Conservation (phyloP, 148 eudicot genomes). For the Amaranthus palmeri region DNA sequence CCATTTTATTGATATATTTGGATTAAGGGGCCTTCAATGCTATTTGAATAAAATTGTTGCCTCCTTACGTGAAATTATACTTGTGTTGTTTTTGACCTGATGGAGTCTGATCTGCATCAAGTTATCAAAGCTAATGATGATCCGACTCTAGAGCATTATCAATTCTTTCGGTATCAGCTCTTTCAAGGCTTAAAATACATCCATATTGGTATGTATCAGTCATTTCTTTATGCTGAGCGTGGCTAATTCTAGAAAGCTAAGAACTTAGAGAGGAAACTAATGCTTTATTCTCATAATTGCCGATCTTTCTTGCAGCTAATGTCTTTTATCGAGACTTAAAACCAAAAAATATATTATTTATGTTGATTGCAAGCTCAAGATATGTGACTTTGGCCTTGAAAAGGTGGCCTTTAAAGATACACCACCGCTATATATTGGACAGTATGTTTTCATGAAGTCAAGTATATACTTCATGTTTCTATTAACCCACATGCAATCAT, state of each 20-base stretch:
- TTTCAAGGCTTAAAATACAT: constrained; percentile 77
- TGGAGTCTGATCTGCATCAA: constrained; percentile 94
- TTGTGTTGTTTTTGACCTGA: constrained; percentile 84
- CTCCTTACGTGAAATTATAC: constrained; percentile 90
- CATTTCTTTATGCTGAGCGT: background rate
- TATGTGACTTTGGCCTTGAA: constrained; percentile 97
- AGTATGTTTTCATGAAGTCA: constrained; percentile 37
- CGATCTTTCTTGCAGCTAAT: constrained; percentile 65
- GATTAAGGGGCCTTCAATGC: constrained; percentile 38
- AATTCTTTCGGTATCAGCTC: constrained; percentile 80
- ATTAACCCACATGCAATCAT: background rate
- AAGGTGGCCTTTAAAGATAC: constrained; percentile 93
- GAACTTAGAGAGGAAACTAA: background rate
- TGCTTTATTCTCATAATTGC: constrained; percentile 10
- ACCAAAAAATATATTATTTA: constrained; percentile 91
- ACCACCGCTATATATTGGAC: constrained; percentile 96
- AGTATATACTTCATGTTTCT: background rate
- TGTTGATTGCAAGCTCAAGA: constrained; percentile 96
- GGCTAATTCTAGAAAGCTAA: constrained; percentile 4
- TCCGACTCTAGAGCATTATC: constrained; percentile 85
- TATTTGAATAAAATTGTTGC: constrained; percentile 37
- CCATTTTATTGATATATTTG: constrained; percentile 11
- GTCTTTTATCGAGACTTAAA: constrained; percentile 94
- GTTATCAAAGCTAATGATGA: constrained; percentile 97
- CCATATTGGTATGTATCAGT: constrained; percentile 53